Evolutionary conservation across 768 basidiomycete species (phyloP).

Genomic region (Tricholoma hemisulphureum): DNA sequence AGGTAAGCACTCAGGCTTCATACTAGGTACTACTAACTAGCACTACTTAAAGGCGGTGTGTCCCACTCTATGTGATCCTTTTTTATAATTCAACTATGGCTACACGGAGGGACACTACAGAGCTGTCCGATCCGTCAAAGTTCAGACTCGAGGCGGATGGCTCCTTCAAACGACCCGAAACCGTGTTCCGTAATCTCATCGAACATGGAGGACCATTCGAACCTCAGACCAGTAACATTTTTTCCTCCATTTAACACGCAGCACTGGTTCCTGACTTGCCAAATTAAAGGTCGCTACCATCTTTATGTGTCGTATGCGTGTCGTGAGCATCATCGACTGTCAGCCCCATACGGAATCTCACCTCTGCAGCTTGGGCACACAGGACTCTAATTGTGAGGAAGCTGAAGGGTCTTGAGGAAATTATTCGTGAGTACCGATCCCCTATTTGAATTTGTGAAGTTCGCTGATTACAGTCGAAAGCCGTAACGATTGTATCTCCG

Average conservation of each 20-base stretch:
- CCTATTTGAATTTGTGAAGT: neutral
- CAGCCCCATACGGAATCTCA: neutral
- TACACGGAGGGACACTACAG: constrained; percentile 29
- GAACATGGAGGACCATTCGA: constrained; percentile 41
- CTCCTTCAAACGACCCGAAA: constrained; percentile 56
- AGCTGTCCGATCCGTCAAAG: constrained; percentile 52
- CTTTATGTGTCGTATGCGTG: constrained; percentile 88
- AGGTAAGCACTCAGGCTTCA: too few relatives aligned
- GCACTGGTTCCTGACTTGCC: too few relatives aligned
- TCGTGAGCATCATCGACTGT: constrained; percentile 45
- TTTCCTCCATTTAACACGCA: neutral
- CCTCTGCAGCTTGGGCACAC: constrained; percentile 81
- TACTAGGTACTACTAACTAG: too few relatives aligned
- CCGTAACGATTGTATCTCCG: constrained; percentile 79
- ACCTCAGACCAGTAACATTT: constrained; percentile 67
- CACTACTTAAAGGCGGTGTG: too few relatives aligned
- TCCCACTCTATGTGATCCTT: too few relatives aligned
- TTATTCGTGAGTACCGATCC: constrained; percentile 57
- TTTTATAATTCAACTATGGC: constrained; percentile 25
- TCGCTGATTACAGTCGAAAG: constrained; percentile 35
- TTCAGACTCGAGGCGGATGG: constrained; percentile 59
- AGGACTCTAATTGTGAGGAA: constrained; percentile 83
- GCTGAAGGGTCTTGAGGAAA: constrained; percentile 85
- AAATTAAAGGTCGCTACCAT: constrained; percentile 76
- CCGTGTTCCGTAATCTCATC: constrained; percentile 56